A percentile compares a stretch with the other conserved stretches of the same genome.
phyloP scores from a whole-genome alignment of 345 rosid species.

The Mallotus nudiflorus region DNA sequence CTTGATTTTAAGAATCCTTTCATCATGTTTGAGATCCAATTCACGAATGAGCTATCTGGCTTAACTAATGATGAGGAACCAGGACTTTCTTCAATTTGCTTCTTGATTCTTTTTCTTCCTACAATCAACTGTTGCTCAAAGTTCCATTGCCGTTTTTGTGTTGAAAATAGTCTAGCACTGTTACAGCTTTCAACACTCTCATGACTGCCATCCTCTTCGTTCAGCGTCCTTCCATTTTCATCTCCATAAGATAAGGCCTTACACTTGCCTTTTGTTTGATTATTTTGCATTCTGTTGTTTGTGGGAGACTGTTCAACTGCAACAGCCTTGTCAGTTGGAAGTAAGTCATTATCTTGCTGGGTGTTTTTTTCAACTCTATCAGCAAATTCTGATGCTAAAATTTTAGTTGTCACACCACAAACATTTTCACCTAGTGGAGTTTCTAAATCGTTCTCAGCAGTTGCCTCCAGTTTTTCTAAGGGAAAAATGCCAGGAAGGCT shows the following conservation, averaged over 20 bases:
- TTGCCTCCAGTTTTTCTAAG: conserved; percentile 53
- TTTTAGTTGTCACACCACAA: conserved; percentile 25
- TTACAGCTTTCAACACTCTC: conserved; percentile 93
- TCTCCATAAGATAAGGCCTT: conserved; percentile 63
- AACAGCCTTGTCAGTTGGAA: conserved; percentile 24
- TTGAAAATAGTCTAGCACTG: conserved; percentile 45
- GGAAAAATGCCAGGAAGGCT: conserved; percentile 19
- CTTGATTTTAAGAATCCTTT: conserved; percentile 60
- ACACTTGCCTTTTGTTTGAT: conserved; percentile 53
- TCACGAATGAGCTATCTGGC: conserved; percentile 83
- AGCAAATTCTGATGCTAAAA: conserved; percentile 32
- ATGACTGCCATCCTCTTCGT: conserved; percentile 59
- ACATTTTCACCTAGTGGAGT: conserved; percentile 26
- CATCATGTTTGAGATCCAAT: conserved; percentile 87
- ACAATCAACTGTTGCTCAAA: conserved; percentile 51
- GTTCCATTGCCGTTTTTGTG: conserved; percentile 50
- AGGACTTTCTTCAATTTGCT: conserved; percentile 43
- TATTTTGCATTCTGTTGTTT: conserved; percentile 32
- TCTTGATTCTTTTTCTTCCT: conserved; percentile 64
- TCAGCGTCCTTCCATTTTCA: conserved; percentile 35
- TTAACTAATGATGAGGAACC: conserved; percentile 49
- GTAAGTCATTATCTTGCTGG: conserved; percentile 31
- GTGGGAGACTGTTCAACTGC: conserved; percentile 29
- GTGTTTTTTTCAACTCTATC: conserved; percentile 30
- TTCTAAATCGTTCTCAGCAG: conserved; percentile 53